These are phyloP conservation scores for Aurifilum marmelostoma DNA, from an alignment of 2,329 filamentous ascomycete species.

Conservation along the genomic window DNA sequence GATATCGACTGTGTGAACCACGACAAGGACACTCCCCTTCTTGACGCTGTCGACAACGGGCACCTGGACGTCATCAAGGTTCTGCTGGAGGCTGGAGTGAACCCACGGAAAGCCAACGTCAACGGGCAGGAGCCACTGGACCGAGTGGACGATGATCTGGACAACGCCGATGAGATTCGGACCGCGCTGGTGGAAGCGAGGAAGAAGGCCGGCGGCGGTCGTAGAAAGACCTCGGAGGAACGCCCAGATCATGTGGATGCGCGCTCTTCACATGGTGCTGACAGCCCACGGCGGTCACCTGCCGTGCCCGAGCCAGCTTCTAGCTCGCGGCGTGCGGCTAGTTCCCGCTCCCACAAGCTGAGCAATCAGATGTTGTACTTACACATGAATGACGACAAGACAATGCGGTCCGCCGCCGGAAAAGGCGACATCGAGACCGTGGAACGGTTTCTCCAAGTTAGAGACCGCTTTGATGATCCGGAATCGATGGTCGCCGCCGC, in stretches of 20 bases:
- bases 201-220: conserved; percentile 57
- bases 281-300: conserved; percentile 62
- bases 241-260: conserved; percentile 49
- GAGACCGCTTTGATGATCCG: conserved; percentile 69
- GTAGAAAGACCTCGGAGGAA: conserved; percentile 62
- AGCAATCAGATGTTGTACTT: conserved; percentile 67
- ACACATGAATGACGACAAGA: conserved; percentile 61
- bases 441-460: conserved; percentile 63
- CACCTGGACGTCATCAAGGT: conserved; percentile 87
- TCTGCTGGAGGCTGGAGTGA: conserved; percentile 82
- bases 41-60: conserved; percentile 95
- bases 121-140: conserved; percentile 91
- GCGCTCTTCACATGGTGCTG: conserved; percentile 54
- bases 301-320: conserved; percentile 37
- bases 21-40: conserved; percentile 88
- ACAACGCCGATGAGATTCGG: conserved; percentile 81
- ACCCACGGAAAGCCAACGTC: conserved; percentile 89
- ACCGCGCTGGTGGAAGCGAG: conserved; percentile 64
- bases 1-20: conserved; percentile 78
- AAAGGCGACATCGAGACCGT: conserved; percentile 66
- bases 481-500: conserved; percentile 90
- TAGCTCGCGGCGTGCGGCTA: conserved; percentile 55
- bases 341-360: conserved; percentile 64
- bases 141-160: conserved; percentile 72
- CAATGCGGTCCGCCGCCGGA: conserved; percentile 61